These are phyloP conservation scores for Aspergillus sp. DNA, from an alignment of 2,329 filamentous ascomycete species.

Conservation along the genomic window DNA sequence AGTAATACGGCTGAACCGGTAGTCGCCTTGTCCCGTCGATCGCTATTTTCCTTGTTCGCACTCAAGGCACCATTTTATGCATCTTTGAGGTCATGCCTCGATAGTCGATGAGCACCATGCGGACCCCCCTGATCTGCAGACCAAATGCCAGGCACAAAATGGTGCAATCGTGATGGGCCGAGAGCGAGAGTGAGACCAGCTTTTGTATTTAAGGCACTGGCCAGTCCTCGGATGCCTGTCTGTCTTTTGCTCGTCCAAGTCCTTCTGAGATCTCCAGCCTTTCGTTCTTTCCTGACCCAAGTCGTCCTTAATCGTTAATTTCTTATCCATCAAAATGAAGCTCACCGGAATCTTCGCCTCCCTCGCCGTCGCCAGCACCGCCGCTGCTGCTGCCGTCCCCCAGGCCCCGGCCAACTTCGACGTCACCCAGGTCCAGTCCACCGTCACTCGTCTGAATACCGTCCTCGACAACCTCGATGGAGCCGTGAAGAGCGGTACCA, in stretches of 20 bases:
- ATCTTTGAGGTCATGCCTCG: neutral
- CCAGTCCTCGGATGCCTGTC: neutral
- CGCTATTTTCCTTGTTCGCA: conserved; percentile 7
- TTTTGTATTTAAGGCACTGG: conserved; percentile 25
- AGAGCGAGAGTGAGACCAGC: neutral
- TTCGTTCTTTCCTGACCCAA: conserved; percentile 12
- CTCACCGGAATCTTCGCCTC: conserved; percentile 35
- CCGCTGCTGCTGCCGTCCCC: conserved; percentile 31
- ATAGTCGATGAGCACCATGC: neutral
- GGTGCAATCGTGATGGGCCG: neutral
- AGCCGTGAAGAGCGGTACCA: neutral
- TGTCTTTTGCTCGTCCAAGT: conserved; percentile 19
- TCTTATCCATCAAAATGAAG: conserved; percentile 32
- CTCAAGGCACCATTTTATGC: neutral
- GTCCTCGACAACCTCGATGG: conserved; percentile 20
- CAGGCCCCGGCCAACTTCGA: neutral
- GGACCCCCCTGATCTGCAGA: conserved; percentile 20
- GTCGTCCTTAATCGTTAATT: conserved; percentile 28
- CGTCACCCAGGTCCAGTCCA: conserved; percentile 9
- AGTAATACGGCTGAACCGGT: neutral
- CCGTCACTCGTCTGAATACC: conserved; percentile 14
- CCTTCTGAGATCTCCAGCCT: conserved; percentile 11
- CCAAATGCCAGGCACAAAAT: conserved; percentile 2
- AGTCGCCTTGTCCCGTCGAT: conserved; percentile 15
- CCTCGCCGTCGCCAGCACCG: conserved; percentile 31